phyloP scores from a whole-genome alignment of 2,329 filamentous ascomycete genomes.

The Alternaria gaisen region DNA sequence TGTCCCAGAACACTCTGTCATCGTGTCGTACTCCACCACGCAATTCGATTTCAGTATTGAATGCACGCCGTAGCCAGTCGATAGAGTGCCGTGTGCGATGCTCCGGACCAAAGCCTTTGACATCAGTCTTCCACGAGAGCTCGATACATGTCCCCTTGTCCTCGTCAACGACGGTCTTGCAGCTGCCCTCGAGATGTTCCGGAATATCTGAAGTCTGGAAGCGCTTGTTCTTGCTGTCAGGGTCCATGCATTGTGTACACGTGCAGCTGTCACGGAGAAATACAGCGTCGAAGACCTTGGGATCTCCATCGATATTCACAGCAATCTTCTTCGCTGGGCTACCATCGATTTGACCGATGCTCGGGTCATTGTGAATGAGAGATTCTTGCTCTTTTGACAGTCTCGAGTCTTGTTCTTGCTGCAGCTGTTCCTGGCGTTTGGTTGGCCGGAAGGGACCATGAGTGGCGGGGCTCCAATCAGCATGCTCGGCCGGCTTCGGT shows the following conservation, averaged over 20 bases:
- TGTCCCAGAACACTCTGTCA: constrained; percentile 57
- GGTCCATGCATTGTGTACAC: constrained; percentile 66
- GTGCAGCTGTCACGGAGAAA: constrained; percentile 67
- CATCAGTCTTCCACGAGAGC: constrained; percentile 70
- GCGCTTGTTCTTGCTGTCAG: constrained; percentile 68
- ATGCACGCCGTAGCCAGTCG: constrained; percentile 42
- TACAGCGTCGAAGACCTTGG: constrained; percentile 43
- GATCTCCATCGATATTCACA: constrained; percentile 45
- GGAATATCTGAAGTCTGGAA: constrained; percentile 74
- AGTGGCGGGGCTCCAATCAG: constrained; percentile 32
- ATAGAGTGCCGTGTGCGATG: constrained; percentile 54
- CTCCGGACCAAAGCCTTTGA: constrained; percentile 53
- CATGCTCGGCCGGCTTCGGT: constrained; percentile 25
- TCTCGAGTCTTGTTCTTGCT: constrained; percentile 24
- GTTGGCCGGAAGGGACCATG: constrained; percentile 30
- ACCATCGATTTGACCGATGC: constrained; percentile 33
- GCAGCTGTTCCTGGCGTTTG: constrained; percentile 26
- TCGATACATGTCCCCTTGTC: constrained; percentile 58
- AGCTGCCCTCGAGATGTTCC: constrained; percentile 46
- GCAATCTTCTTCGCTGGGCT: constrained; percentile 40
- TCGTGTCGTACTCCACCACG: constrained; percentile 48
- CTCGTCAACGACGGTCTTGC: constrained; percentile 43
- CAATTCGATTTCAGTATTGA: constrained; percentile 44
- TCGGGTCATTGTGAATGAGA: constrained; percentile 9
- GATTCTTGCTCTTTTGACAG: constrained; percentile 23